These are phyloP conservation scores for Cladosporium sp. DNA, from an alignment of 2,329 filamentous ascomycete genomes.

Conservation along the genomic window DNA sequence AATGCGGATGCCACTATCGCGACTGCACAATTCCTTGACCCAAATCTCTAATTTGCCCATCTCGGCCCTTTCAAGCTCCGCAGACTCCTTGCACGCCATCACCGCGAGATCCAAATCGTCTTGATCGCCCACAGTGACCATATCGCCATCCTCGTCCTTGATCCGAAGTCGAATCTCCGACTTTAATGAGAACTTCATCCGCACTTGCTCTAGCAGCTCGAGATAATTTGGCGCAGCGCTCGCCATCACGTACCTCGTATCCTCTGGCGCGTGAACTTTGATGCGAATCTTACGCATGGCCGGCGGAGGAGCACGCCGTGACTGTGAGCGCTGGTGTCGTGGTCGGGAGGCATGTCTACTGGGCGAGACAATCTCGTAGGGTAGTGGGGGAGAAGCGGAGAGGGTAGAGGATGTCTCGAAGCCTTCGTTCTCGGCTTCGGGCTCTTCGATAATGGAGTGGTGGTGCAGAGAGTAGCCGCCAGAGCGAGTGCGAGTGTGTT, in stretches of 20 bases:
- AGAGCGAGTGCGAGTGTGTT: constrained; percentile 34
- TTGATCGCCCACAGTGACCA: constrained; percentile 96
- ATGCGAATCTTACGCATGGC: constrained; percentile 77
- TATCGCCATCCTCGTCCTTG: constrained; percentile 83
- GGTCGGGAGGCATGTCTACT: constrained; percentile 20
- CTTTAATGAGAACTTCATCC: constrained; percentile 80
- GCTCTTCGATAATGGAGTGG: constrained; percentile 74
- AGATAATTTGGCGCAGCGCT: constrained; percentile 60
- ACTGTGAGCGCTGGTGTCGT: constrained; percentile 53
- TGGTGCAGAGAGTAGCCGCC: constrained; percentile 36
- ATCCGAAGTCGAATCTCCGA: constrained; percentile 85
- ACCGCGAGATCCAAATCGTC: constrained; percentile 93
- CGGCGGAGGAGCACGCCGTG: constrained; percentile 30
- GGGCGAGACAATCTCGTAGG: constrained; percentile 60
- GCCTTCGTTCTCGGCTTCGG: constrained; percentile 68
- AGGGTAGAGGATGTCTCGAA: constrained; percentile 53
- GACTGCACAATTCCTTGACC: constrained; percentile 21
- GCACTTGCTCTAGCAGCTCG: constrained; percentile 76
- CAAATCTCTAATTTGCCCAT: constrained; percentile 91
- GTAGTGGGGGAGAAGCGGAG: constrained; percentile 57
- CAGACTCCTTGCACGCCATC: constrained; percentile 56
- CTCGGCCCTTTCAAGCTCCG: constrained; percentile 69
- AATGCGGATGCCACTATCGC: neutral
- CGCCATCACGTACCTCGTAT: constrained; percentile 92
- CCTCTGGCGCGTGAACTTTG: constrained; percentile 83